Percentiles rank a stretch among this genome's conserved stretches.
These are phyloP conservation scores for Plectosphaerella sp. DNA, from an alignment of 2,329 filamentous ascomycete species.

Conservation along the genomic window DNA sequence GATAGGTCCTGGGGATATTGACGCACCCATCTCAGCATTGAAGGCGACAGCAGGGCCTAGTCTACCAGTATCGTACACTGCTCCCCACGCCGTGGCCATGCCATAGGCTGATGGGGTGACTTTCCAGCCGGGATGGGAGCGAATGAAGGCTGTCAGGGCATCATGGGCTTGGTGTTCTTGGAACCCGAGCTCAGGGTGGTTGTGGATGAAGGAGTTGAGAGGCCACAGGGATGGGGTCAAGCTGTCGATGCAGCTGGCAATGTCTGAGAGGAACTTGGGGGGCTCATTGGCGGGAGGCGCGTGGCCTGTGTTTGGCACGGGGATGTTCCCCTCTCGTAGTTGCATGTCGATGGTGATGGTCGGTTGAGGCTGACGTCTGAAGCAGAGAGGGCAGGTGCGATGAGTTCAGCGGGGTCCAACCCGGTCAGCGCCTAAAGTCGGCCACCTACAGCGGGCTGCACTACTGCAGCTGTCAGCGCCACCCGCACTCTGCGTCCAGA, in stretches of 20 bases:
- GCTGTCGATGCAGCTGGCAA: not conserved
- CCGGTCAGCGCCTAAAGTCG: not conserved
- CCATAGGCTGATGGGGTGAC: conserved; percentile 47
- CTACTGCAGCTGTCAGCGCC: conserved; percentile 3
- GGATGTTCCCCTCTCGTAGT: not conserved
- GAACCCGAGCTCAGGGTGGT: conserved; percentile 22
- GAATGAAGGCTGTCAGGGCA: conserved; percentile 42
- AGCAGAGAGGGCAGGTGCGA: too few species aligned
- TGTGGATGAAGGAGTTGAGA: conserved; percentile 14
- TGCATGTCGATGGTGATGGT: not conserved
- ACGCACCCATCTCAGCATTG: conserved; percentile 40
- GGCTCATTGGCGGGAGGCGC: not conserved
- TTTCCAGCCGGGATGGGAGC: conserved; percentile 37
- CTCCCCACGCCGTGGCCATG: conserved; percentile 48
- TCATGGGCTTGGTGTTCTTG: conserved; percentile 27
- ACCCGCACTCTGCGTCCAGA: not conserved
- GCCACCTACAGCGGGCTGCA: not conserved
- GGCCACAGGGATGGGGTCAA: conserved; percentile 7
- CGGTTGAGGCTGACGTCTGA: too few species aligned
- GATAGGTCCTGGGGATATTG: conserved; percentile 37
- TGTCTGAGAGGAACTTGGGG: conserved; percentile 1
- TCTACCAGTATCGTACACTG: conserved; percentile 31
- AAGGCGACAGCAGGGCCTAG: conserved; percentile 41
- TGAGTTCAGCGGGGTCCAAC: not conserved
- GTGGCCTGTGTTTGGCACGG: too few species aligned